Evolutionary conservation across 805 yeast genomes (phyloP), one percentile per base, ranked within the genome.

Genomic region (Cyberlindnera misumaiensis): DNA sequence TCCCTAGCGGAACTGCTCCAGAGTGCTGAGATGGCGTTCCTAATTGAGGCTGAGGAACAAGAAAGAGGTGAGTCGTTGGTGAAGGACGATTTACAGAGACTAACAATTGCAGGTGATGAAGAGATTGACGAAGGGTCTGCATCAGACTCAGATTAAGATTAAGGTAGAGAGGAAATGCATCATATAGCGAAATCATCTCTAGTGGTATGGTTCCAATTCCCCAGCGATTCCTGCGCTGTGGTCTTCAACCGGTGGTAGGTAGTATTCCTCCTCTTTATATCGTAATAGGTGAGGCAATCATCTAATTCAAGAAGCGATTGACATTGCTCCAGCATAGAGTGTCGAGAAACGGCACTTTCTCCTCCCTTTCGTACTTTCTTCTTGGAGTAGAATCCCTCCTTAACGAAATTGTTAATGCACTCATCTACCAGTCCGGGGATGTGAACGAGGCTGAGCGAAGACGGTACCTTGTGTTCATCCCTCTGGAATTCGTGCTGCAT

Each of bases 1-100:
- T 71, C 74, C 40, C 67, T 44, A 12, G 65, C 67, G 30, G 77
- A 78, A 50, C 63, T 77, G 25, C 69, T 90, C 46, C 83, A 87
- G 52, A 77, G 86, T 40, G 96, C 97, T 0, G 95, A 87, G 61
- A 78, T 77, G 51, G 94, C 95, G 2, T 65, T 70, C 35, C 65
- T 60, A 28, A 48, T 52, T 28, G 61, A 53, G 12, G 59, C 52
- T 28, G 51, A 47, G 28, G 72, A 64, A 37, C 41, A 52, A 38
- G 53, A 61, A 40, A 57, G 67, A 47, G 58, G 54, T 47, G 60
- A 61, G 52, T 48, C 36, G 18, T 28, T 32, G 18, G 10, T 36
- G 16, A 36, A 16, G 8, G 36, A 35, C 9, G 45, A 31, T 3
- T 5, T 44, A 13, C 41, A 40, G 25, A 37, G 24, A 35, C 42